Conservation (phyloP, 2,329 filamentous ascomycete genomes). For the Fusarium subtropicale region DNA sequence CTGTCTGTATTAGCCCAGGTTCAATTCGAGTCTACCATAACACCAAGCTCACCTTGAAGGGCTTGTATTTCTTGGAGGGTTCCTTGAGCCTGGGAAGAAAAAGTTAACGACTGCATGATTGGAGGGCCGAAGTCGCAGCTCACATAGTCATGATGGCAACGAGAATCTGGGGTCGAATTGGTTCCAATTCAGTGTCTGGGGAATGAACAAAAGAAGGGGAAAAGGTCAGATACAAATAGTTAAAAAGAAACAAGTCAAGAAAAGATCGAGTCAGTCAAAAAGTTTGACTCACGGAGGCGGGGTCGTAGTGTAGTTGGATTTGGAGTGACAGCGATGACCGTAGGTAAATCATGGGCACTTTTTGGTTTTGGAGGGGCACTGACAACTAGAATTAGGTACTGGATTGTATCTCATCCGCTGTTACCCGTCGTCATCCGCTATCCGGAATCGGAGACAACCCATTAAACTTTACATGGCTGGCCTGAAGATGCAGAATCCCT, state of each 20-base stretch:
- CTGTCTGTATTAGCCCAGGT: neutral
- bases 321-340: neutral
- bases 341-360: too few species aligned
- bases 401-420: slow-evolving; percentile 9
- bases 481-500: slow-evolving; percentile 12
- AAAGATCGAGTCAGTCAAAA: slow-evolving; percentile 32
- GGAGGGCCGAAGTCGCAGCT: slow-evolving; percentile 22
- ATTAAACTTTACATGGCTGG: slow-evolving; percentile 1
- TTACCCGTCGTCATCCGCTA: slow-evolving; percentile 25
- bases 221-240: slow-evolving; percentile 25
- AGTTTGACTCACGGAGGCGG: slow-evolving; percentile 33
- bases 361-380: slow-evolving; percentile 27
- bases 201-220: neutral
- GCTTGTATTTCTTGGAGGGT: slow-evolving; percentile 80
- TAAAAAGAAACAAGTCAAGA: slow-evolving; percentile 11
- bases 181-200: slow-evolving; percentile 18
- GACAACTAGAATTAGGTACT: slow-evolving; percentile 1
- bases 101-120: slow-evolving; percentile 5
- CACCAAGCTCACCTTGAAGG: slow-evolving; percentile 57
- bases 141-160: slow-evolving; percentile 28
- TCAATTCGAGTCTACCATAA: slow-evolving; percentile 48
- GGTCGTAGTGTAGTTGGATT: slow-evolving; percentile 15
- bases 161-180: neutral
- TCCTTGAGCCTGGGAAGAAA: slow-evolving; percentile 71
- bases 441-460: slow-evolving; percentile 27